Base-by-base conservation (phyloP, 2,329 filamentous ascomycete species). In the Colletotrichum sansevieriae region DNA sequence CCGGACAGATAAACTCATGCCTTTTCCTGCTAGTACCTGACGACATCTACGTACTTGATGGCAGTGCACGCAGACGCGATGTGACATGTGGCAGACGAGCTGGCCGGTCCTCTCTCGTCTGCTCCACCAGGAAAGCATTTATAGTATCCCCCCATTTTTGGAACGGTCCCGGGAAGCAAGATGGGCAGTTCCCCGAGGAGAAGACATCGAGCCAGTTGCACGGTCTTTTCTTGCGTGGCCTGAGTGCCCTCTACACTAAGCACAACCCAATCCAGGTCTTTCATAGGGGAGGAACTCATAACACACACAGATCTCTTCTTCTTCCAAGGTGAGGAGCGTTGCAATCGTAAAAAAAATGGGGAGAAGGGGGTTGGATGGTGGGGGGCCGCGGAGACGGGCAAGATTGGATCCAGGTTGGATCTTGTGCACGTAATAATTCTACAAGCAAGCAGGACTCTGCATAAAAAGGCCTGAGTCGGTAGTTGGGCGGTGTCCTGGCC, bases 121-220 rank as follows among this genome's bases (percentile, higher is more conserved):
- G 39, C 54, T 39, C 65, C 65, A 56, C 55, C 47, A 44, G 65
- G 65, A 41, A 68, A 65, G 62, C 65, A 56, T 65, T 68, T 68
- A 65, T 61, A 66, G 65, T 62, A 68, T 29, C 44, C 8, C 35
- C 20, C 25, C 46, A 44, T 54, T 64, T 55, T 43, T 39, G 59
- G 41, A 56, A 54, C 20, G 25, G 58, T 51, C 15, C 49, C 29
- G 29, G 29, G 29, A 29, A 29, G 29, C 29, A 9, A 29, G 29
- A 29, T 29, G 29, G 29, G 29, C 15, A 20, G 46, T 8, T 20
- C 20, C 56, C 47, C 46, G 47, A 61, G 47, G 20, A 59, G 54
- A 43, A 59, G 54, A 43, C 47, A 37, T 37, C 47, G 41, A 62
- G 59, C 22, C 57, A 25, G 49, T 33, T 25, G 49, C 49, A 11